Base-by-base conservation (phyloP, 345 rosid species). In the Nasturtium officinale region DNA sequence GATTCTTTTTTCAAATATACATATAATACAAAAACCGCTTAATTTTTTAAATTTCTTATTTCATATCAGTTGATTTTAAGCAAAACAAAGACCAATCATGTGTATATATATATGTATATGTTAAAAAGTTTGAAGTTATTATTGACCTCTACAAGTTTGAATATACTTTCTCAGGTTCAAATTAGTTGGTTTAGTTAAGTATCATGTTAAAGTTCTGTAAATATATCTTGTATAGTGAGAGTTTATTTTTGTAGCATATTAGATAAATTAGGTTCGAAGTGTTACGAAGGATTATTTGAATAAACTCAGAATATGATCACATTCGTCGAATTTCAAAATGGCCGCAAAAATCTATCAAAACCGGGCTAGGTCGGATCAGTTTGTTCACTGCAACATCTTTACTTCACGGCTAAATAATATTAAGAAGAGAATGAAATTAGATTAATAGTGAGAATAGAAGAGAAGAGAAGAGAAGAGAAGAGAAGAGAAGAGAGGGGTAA, bases 381-480 rank as follows among this genome's bases (percentile, higher is more conserved):
- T 40, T 16, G 7, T 40, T 40, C 46, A 13, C 46, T 13, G n/a
- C 6, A 32, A 69, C 35, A 54, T 54, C 26, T 25, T 56, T 17
- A 30, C 56, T 20, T 67, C 54, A 5, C 3, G n/a, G 20, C 61
- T 46, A 33, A 21, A 16, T 15, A 55, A 55, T 29, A 9, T 5
- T 13, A 16, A 26, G 25, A 53, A 43, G 6, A 13, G 10, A 33
- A 35, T 0, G 40, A 35, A 35, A 47, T 23, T 1, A 33, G 50
- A 21, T 48, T 10, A 64, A 64, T 21, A 43, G 57, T 21, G 65
- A 73, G 60, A 74, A 59, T n/a, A 47, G 47, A 74, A 59, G 21
- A 47, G 47, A n/a, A n/a, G 65, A 73, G 60, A 74, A 60, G 21
- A 47, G 47, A 74, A 60, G 21, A 47, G 47, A 74, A 60, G 21